These are phyloP conservation scores for Pleurostoma richardsiae DNA, from an alignment of 2,329 filamentous ascomycete genomes.

Conservation along the genomic window DNA sequence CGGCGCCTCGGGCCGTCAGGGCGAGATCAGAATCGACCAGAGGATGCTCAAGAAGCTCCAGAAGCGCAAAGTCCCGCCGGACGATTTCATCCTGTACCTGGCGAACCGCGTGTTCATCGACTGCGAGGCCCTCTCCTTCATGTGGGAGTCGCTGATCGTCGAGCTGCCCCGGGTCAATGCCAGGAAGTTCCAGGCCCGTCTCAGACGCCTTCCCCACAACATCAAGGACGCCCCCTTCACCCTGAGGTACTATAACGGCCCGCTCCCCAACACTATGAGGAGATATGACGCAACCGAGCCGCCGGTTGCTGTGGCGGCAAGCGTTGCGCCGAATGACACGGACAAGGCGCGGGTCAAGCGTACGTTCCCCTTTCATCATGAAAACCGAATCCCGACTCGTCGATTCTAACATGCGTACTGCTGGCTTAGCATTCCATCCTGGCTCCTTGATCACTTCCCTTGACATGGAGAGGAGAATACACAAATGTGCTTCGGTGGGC, in stretches of 20 bases:
- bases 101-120: background rate
- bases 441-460: conserved; percentile 39
- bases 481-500: background rate
- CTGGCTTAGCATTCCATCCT: conserved; percentile 12
- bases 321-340: background rate
- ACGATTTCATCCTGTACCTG: background rate
- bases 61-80: background rate
- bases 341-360: background rate
- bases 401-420: background rate
- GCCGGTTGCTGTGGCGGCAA: too few species aligned
- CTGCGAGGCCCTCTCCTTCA: background rate
- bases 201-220: background rate
- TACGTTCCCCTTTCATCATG: background rate
- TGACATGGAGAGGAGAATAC: background rate
- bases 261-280: background rate
- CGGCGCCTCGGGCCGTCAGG: too few species aligned
- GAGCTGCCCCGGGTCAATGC: background rate
- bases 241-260: background rate
- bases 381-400: too few species aligned
- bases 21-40: background rate
- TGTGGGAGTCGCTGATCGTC: background rate
- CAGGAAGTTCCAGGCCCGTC: background rate
- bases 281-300: background rate
- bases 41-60: background rate
- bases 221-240: background rate